Base-by-base conservation (phyloP, 73 alveolate species). In the Loxodes magnus region DNA sequence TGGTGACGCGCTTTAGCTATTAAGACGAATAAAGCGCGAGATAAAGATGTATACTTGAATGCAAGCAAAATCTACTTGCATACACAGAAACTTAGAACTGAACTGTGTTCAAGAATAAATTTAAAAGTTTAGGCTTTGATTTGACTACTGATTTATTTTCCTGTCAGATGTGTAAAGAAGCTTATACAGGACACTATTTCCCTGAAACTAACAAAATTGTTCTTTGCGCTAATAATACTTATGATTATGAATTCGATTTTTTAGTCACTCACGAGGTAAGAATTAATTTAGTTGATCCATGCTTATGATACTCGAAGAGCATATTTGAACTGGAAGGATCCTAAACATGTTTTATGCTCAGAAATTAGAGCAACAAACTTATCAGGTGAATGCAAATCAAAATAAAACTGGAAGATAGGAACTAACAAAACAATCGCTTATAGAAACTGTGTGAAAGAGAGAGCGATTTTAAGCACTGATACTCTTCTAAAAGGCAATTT, bases 221-320 rank as follows among this genome's bases (percentile, higher is more conserved):
- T 24, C 5, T 46, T 1, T 46, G 59, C 2, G 59, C 59, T 12
- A 46, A 46, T 24, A 46, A 46, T 24, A 19, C 27, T 10, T 9
- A 2, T 1, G 34, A 0, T 24, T 2, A n/a, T 10, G 59, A 46
- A 12, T 46, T 46, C 17, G 39, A 46, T 9, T 0, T 1, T 1
- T 6, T 9, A 10, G 51, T 24, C 26, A 19, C 36, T 0, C 50
- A 46, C n/a, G 35, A 21, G 10, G n/a, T n/a, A n/a, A n/a, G n/a
- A n/a, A n/a, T n/a, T n/a, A n/a, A n/a, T n/a, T n/a, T n/a, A n/a
- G n/a, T 12, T 46, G 46, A 22, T 46, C 15, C 15, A 46, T 46
- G 50, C 34, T 46, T 46, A 10, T 24, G 59, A 46, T 46, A 41
- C 22, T 46, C 43, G 43, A 0, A 46, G 59, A 41, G 59, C 59